Evolutionary conservation across 1,139 yeast genomes (phyloP).

Genomic region (Pichia cactophila): DNA sequence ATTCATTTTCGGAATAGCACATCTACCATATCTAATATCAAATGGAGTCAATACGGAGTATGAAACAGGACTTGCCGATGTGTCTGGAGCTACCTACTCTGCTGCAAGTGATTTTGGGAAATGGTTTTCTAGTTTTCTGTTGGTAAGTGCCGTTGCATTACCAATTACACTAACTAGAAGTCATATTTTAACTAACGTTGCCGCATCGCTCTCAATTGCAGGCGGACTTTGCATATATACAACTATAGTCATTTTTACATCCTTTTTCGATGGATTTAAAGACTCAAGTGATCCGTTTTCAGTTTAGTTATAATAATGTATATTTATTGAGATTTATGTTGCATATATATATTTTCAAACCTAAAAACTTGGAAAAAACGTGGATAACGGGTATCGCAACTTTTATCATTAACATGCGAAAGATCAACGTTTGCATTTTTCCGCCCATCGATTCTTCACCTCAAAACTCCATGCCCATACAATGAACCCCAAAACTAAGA

Average conservation of each 20-base stretch:
- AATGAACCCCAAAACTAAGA: not conserved
- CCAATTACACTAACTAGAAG: conserved; percentile 65
- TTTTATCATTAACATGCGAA: not conserved
- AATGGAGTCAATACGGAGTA: conserved; percentile 17
- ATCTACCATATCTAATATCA: conserved; percentile 54
- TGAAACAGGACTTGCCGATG: conserved; percentile 19
- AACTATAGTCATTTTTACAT: conserved; percentile 65
- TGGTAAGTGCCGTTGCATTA: conserved; percentile 56
- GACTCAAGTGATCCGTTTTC: conserved; percentile 37
- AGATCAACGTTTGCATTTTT: too few relatives aligned
- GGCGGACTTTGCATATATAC: conserved; percentile 71
- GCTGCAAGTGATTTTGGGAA: conserved; percentile 50
- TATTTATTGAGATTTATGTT: too few relatives aligned
- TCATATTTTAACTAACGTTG: conserved; percentile 47
- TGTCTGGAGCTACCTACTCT: conserved; percentile 15
- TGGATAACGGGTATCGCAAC: not conserved
- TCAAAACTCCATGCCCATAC: too few relatives aligned
- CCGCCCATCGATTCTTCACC: too few relatives aligned
- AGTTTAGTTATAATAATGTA: conserved; percentile 1
- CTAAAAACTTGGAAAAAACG: too few relatives aligned
- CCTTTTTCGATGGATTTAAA: conserved; percentile 52
- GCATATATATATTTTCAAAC: too few relatives aligned
- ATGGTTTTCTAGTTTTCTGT: conserved; percentile 58
- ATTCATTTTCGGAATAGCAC: conserved; percentile 44
- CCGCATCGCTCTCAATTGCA: conserved; percentile 52